Percentiles rank a stretch among this genome's conserved stretches.
phyloP scores from a whole-genome alignment of 495 filamentous ascomycete species.

The Aspergillus leporis region DNA sequence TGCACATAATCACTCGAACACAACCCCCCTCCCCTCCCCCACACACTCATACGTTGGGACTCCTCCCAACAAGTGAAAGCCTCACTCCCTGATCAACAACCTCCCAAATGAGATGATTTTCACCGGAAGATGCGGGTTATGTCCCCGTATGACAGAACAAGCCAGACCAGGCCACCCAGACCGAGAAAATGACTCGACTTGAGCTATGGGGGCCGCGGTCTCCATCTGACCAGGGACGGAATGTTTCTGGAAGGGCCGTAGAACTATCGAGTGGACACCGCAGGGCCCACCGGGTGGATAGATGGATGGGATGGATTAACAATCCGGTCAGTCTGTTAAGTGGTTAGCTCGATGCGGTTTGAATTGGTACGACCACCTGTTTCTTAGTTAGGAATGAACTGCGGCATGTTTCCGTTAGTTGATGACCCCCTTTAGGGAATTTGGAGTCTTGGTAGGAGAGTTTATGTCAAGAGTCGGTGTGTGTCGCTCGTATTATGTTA shows the following conservation, averaged over 20 bases:
- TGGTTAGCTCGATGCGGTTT: neutral
- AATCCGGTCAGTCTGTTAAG: neutral
- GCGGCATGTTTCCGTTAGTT: neutral
- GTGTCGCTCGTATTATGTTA: neutral
- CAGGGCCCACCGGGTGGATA: constrained; percentile 1
- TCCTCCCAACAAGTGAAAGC: neutral
- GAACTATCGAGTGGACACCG: constrained; percentile 8
- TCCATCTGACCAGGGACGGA: constrained; percentile 3
- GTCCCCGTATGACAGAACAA: neutral
- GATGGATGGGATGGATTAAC: neutral
- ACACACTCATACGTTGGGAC: too few relatives aligned
- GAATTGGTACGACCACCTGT: neutral
- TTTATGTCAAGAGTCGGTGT: neutral
- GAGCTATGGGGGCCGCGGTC: constrained; percentile 3
- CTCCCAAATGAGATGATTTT: neutral
- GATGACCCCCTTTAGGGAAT: neutral
- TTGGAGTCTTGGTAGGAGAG: neutral
- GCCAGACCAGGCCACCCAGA: constrained; percentile 2
- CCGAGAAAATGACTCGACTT: constrained; percentile 1
- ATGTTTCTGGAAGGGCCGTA: constrained; percentile 10
- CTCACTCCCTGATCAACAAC: neutral
- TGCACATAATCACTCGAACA: too few relatives aligned
- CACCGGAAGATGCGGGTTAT: neutral
- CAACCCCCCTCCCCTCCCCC: too few relatives aligned
- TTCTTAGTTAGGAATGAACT: neutral